Percentiles rank a stretch among this genome's conserved stretches.
These are phyloP conservation scores for Zoysia pacifica DNA, from an alignment of 176 grass and related monocot genomes.

Conservation along the genomic window DNA sequence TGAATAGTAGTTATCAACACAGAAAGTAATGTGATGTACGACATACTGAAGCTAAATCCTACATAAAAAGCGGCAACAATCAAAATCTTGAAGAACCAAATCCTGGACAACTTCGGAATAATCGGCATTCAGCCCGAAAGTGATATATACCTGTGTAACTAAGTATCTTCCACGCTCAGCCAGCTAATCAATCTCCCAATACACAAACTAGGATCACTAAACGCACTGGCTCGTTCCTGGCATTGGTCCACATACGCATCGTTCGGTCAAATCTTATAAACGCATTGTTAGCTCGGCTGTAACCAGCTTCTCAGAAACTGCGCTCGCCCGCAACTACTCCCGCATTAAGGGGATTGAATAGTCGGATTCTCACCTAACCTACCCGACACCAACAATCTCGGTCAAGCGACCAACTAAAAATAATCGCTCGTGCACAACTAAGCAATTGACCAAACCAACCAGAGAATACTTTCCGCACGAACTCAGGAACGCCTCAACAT, in stretches of 20 bases:
- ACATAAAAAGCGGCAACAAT: not conserved
- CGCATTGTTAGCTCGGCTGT: slow-evolving; percentile 11
- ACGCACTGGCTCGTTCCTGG: not conserved
- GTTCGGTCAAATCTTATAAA: slow-evolving; percentile 3
- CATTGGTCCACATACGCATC: slow-evolving; percentile 22
- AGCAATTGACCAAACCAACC: slow-evolving; percentile 46
- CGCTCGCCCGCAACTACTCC: slow-evolving; percentile 22
- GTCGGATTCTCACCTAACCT: slow-evolving; percentile 36
- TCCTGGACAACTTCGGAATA: slow-evolving; percentile 1
- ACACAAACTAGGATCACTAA: not conserved
- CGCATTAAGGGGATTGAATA: slow-evolving; percentile 23
- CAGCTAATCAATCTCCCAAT: slow-evolving; percentile 8
- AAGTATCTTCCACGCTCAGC: not conserved
- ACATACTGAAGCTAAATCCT: slow-evolving; percentile 34
- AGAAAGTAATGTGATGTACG: slow-evolving; percentile 14
- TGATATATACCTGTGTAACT: not conserved
- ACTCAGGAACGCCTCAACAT: not conserved
- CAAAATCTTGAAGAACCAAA: slow-evolving; percentile 20
- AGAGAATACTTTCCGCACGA: not conserved
- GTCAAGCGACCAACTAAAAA: slow-evolving; percentile 47
- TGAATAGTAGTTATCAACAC: slow-evolving; percentile 8
- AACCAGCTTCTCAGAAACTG: slow-evolving; percentile 36
- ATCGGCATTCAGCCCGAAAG: not conserved
- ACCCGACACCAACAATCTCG: slow-evolving; percentile 22
- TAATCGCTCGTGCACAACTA: slow-evolving; percentile 32